phyloP scores from a whole-genome alignment of 2,329 filamentous ascomycete species.

The Colletotrichum orchidophilum region DNA sequence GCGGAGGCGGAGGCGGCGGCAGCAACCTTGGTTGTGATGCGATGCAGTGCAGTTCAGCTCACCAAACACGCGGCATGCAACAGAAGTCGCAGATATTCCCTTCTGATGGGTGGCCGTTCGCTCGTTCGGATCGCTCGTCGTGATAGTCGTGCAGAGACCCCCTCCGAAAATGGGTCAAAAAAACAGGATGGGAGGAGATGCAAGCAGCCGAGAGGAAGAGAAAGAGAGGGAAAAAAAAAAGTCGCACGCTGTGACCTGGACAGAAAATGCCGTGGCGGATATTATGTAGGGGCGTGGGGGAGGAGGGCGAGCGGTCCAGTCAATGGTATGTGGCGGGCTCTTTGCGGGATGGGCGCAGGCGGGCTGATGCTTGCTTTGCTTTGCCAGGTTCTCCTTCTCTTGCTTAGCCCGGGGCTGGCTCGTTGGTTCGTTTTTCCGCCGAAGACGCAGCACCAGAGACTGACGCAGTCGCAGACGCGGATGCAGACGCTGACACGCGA shows the following conservation, averaged over 20 bases:
- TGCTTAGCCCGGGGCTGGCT: background rate
- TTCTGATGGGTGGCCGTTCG: constrained; percentile 18
- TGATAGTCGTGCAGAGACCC: constrained; percentile 21
- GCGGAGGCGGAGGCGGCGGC: background rate
- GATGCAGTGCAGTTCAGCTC: constrained; percentile 3
- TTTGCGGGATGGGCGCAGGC: constrained; percentile 26
- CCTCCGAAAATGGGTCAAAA: constrained; percentile 22
- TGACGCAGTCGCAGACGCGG: constrained; percentile 16
- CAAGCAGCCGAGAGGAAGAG: constrained; percentile 9
- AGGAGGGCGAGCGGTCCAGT: background rate
- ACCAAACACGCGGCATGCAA: constrained; percentile 20
- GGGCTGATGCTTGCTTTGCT: constrained; percentile 21
- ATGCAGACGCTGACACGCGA: constrained; percentile 19
- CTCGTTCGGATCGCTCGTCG: constrained; percentile 27
- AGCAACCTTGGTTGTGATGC: background rate
- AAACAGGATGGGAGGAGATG: constrained; percentile 13
- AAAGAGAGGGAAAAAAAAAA: background rate
- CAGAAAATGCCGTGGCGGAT: constrained; percentile 26
- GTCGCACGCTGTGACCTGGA: constrained; percentile 27
- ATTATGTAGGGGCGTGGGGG: constrained; percentile 28
- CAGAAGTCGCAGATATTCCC: constrained; percentile 12
- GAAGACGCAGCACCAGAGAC: constrained; percentile 19
- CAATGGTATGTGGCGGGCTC: constrained; percentile 15
- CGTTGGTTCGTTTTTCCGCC: constrained; percentile 29
- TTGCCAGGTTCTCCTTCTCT: background rate